Evolutionary conservation across 1,284 basidiomycete species (phyloP).

Genomic region (Leccinum angustisporum): DNA sequence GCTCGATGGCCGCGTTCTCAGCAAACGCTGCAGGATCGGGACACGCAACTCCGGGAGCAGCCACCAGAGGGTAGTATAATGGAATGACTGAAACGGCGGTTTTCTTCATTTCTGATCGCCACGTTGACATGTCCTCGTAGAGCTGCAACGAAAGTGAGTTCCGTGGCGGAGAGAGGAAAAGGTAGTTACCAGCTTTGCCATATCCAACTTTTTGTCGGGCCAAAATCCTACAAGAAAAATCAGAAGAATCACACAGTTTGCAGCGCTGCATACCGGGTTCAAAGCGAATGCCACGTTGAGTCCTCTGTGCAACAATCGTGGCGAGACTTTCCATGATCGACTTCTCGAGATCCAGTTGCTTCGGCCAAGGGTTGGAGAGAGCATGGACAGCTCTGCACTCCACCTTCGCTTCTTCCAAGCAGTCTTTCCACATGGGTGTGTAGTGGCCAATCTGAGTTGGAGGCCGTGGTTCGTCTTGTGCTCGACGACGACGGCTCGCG

Average conservation of each 20-base stretch:
- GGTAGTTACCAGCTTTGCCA: background rate
- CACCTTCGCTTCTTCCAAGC: background rate
- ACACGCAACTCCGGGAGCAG: background rate
- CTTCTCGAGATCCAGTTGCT: background rate
- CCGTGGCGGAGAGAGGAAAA: background rate
- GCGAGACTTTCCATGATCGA: background rate
- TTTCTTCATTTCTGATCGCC: background rate
- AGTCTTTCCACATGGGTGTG: background rate
- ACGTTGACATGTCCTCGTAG: background rate
- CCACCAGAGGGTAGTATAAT: background rate
- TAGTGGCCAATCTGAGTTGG: background rate
- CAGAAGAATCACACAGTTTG: background rate
- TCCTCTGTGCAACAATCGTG: background rate
- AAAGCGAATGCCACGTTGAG: background rate
- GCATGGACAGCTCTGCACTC: background rate
- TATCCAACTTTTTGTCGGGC: background rate
- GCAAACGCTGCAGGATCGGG: too few species aligned
- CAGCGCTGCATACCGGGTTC: background rate
- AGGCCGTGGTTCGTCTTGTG: background rate
- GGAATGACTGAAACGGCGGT: background rate
- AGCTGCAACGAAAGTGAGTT: background rate
- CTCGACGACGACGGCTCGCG: conserved; percentile 15
- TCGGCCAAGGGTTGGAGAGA: background rate
- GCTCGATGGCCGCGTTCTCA: too few species aligned
- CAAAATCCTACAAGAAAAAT: background rate